Percentiles rank a stretch among this genome's conserved stretches.
Conservation (phyloP, 2,329 filamentous ascomycete genomes). For the Karstenula rhodostoma region DNA sequence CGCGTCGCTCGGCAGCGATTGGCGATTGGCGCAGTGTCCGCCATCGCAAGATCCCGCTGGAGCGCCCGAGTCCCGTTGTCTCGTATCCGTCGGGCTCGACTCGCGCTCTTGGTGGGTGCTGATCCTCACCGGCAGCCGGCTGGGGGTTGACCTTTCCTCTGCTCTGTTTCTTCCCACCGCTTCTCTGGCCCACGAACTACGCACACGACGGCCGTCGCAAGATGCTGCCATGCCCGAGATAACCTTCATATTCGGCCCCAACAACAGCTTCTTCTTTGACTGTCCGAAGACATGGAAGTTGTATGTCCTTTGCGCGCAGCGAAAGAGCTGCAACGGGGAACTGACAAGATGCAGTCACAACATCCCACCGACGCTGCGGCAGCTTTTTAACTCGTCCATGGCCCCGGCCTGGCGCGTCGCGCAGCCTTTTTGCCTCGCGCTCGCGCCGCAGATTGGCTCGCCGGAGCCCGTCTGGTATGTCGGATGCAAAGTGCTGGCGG, state of each 20-base stretch:
- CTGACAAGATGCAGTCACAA: constrained; percentile 40
- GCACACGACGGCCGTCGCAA: constrained; percentile 3
- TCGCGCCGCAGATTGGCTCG: constrained; percentile 38
- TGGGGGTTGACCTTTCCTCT: background rate
- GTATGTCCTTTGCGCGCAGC: constrained; percentile 23
- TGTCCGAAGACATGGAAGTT: constrained; percentile 48
- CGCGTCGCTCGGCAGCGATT: background rate
- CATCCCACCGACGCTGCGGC: constrained; percentile 43
- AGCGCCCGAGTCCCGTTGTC: background rate
- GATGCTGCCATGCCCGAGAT: constrained; percentile 43
- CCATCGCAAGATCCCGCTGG: background rate
- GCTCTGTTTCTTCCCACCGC: background rate
- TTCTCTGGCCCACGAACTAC: constrained; percentile 9
- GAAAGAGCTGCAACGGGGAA: constrained; percentile 8
- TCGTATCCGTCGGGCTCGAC: constrained; percentile 11
- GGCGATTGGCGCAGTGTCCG: background rate
- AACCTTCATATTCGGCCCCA: constrained; percentile 47
- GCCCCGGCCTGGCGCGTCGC: constrained; percentile 41
- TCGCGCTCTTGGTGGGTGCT: constrained; percentile 1
- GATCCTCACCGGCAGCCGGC: constrained; percentile 1
- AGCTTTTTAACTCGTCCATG: constrained; percentile 46
- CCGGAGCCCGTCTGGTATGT: constrained; percentile 47
- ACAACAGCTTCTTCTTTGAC: constrained; percentile 48
- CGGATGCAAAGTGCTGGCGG: constrained; percentile 40
- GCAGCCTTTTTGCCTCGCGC: constrained; percentile 44